These are phyloP conservation scores for Scytalidium sp. DNA, from an alignment of 2,329 filamentous ascomycete species.

Conservation along the genomic window DNA sequence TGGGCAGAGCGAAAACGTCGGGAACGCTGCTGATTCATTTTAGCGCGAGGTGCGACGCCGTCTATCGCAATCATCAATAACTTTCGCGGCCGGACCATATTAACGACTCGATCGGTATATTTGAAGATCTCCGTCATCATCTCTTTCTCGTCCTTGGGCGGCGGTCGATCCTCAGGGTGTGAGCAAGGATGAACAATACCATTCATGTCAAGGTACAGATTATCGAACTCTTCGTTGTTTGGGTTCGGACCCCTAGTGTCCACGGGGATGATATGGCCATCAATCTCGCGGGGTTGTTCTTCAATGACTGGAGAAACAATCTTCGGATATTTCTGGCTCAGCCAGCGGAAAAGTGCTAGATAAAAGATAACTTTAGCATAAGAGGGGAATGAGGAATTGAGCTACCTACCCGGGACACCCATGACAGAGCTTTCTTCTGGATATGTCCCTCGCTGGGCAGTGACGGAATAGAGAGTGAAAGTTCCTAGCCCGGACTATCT, in stretches of 20 bases:
- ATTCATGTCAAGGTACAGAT: constrained; percentile 98
- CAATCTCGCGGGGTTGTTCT: constrained; percentile 76
- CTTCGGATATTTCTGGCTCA: constrained; percentile 97
- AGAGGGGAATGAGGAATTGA: not conserved
- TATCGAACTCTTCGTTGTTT: constrained; percentile 97
- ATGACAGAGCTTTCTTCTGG: constrained; percentile 13
- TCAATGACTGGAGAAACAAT: constrained; percentile 92
- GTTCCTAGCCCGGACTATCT: not conserved
- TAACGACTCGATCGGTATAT: constrained; percentile 97
- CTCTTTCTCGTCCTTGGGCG: constrained; percentile 91
- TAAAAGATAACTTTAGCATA: constrained; percentile 4
- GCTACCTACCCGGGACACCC: constrained; percentile 26
- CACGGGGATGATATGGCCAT: constrained; percentile 80
- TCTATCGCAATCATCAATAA: constrained; percentile 97
- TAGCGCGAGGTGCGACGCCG: constrained; percentile 93
- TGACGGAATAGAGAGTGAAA: not conserved
- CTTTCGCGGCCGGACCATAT: constrained; percentile 96
- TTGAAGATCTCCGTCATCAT: constrained; percentile 99
- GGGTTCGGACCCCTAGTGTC: constrained; percentile 85
- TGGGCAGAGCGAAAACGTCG: constrained; percentile 91
- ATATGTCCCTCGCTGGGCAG: not conserved
- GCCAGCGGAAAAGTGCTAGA: constrained; percentile 69
- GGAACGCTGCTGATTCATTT: constrained; percentile 99
- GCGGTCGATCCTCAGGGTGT: constrained; percentile 89
- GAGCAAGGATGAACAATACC: constrained; percentile 99